phyloP scores from a whole-genome alignment of 106 monocot genomes.

The Posidonia australis region DNA sequence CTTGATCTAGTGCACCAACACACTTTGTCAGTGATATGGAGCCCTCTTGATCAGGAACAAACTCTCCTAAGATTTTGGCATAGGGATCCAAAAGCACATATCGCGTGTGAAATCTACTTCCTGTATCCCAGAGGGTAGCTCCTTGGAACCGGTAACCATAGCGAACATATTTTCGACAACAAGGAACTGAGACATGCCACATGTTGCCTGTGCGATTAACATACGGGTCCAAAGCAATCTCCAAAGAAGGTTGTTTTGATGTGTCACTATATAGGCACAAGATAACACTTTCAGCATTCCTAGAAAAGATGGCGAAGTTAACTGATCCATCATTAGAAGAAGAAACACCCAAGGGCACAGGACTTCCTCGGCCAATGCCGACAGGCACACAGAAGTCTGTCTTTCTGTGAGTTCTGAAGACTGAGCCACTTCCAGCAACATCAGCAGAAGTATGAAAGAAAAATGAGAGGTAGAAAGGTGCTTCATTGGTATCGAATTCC shows the following conservation, averaged over 20 bases:
- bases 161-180: constrained; percentile 21
- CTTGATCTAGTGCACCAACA: constrained; percentile 31
- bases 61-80: constrained; percentile 37
- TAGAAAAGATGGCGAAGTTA: constrained; percentile 72
- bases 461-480: constrained; percentile 66
- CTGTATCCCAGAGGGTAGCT: constrained; percentile 19
- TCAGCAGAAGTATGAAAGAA: constrained; percentile 19
- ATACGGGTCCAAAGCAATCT: constrained; percentile 73
- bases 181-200: constrained; percentile 59
- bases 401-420: constrained; percentile 44
- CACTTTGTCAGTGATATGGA: constrained; percentile 29
- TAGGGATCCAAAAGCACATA: constrained; percentile 80
- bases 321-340: constrained; percentile 32
- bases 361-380: constrained; percentile 43
- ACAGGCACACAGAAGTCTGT: constrained; percentile 72
- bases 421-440: constrained; percentile 14
- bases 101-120: constrained; percentile 25
- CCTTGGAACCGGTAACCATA: constrained; percentile 75
- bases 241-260: constrained; percentile 33
- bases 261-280: constrained; percentile 48
- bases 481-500: constrained; percentile 32
- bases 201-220: constrained; percentile 65
- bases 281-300: constrained; percentile 58
- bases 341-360: constrained; percentile 62
- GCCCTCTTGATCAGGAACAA: constrained; percentile 21